A percentile compares a stretch with the other conserved stretches of the same genome.
Conservation (phyloP, 192 early-diverging fungal species). For the Lunasporangiospora selenospora region DNA sequence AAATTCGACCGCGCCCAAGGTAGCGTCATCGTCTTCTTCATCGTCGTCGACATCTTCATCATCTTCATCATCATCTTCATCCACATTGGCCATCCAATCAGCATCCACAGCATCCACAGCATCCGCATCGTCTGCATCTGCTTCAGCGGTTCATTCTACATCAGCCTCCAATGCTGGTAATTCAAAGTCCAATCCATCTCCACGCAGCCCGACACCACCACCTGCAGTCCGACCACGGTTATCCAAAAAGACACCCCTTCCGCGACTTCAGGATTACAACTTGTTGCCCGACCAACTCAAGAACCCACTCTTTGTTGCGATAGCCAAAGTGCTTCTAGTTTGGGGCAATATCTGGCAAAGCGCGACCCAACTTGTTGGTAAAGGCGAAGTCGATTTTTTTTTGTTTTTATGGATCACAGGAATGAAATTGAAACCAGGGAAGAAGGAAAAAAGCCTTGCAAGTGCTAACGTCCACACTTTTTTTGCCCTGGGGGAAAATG, state of each 20-base stretch:
- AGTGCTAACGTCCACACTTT: no score
- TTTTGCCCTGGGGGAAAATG: no score
- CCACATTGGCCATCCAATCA: no score
- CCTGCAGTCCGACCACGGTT: no score
- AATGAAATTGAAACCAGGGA: no score
- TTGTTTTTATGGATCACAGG: background rate
- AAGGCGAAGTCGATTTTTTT: background rate
- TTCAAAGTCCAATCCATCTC: no score
- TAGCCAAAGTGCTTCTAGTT: background rate
- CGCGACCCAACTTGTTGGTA: background rate
- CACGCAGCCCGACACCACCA: no score
- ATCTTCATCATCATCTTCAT: background rate
- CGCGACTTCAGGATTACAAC: background rate
- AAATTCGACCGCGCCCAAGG: background rate
- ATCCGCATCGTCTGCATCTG: no score
- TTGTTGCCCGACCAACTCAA: background rate
- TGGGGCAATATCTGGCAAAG: constrained; percentile 2
- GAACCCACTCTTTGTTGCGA: constrained; percentile 3
- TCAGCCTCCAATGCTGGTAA: no score
- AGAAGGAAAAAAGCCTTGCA: no score
- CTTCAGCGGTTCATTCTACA: no score
- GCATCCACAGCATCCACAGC: no score
- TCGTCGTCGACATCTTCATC: background rate
- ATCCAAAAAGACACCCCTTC: background rate
- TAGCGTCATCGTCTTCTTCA: background rate